Evolutionary conservation across 192 early-diverging fungal genomes (phyloP), one percentile per base, ranked within the genome.

Genomic region (Coemansia sp.): DNA sequence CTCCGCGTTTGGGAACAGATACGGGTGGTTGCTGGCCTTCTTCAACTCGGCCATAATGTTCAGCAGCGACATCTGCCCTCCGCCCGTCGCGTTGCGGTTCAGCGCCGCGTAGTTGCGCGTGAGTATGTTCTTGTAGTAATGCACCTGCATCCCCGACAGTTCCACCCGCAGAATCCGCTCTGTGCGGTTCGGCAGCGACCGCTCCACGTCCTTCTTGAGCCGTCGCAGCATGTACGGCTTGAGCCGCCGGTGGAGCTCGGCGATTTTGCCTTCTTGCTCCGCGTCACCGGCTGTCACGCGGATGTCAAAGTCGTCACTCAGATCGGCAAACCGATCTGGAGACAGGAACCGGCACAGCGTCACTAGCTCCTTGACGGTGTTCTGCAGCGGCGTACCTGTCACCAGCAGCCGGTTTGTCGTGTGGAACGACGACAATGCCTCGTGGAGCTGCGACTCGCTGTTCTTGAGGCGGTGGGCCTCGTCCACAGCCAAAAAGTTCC

Each of bases 401-500:
- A 99, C 91, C 23, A 99, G 75, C 8, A 99, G 75, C 2, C 97
- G 84, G 54, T 96, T 97, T 12, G 79, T 77, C 4, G 90, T 93
- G 52, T 83, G 67, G 68, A 96, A 99, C 14, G 83, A 81, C 45
- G 82, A 80, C 17, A 99, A 75, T 13, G 87, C 86, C 60, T 96
- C 89, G 59, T 97, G 88, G n/a, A 98, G 77, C 60, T 92, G 88
- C 3, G 92, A 96, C 49, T 89, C 87, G 21, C 82, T 80, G 63
- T 97, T 99, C 60, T 99, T 99, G 32, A 99, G 78, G 12, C 95
- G 82, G 66, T 99, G 97, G 4, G 97, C 97, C 67, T 99, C 97
- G 48, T 99, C 97, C 0, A 99, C 92, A 0, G 88, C 90, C 31
- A 99, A 60, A 54, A 88, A 94, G 23, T 84, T 83, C 97, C 97